phyloP scores from a whole-genome alignment of 2,329 filamentous ascomycete genomes.

The Diplocarpon mali region DNA sequence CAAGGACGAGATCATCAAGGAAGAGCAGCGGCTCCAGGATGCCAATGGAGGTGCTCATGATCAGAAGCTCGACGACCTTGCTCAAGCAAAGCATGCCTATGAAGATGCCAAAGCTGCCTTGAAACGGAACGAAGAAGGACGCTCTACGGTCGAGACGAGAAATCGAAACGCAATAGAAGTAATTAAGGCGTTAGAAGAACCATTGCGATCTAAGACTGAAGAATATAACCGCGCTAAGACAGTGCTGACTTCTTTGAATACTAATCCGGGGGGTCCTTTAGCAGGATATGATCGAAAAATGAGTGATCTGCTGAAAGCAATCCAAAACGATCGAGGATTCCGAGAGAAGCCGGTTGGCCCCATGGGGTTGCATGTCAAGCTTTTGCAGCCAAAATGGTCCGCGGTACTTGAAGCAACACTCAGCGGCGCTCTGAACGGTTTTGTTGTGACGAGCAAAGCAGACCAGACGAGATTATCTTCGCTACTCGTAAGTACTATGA shows the following conservation, averaged over 20 bases:
- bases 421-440: conserved; percentile 59
- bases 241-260: conserved; percentile 40
- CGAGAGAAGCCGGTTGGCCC: conserved; percentile 68
- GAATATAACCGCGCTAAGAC: conserved; percentile 44
- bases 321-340: conserved; percentile 61
- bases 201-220: conserved; percentile 34
- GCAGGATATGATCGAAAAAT: conserved; percentile 56
- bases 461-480: conserved; percentile 58
- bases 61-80: conserved; percentile 47
- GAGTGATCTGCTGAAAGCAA: conserved; percentile 51
- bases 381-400: conserved; percentile 74
- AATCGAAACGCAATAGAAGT: conserved; percentile 27
- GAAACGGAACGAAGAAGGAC: conserved; percentile 32
- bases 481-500: conserved; percentile 31
- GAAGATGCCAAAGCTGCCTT: conserved; percentile 33
- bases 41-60: conserved; percentile 60
- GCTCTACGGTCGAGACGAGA: conserved; percentile 28
- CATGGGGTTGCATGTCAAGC: conserved; percentile 64
- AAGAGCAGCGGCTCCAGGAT: conserved; percentile 51
- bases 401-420: conserved; percentile 69
- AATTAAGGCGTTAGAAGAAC: conserved; percentile 26
- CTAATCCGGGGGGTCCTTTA: conserved; percentile 47
- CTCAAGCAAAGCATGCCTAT: conserved; percentile 42
- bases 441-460: conserved; percentile 66
- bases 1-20: conserved; percentile 39